These are phyloP conservation scores for Paraphaeosphaeria sporulosa DNA, from an alignment of 2,329 filamentous ascomycete species.

Conservation along the genomic window DNA sequence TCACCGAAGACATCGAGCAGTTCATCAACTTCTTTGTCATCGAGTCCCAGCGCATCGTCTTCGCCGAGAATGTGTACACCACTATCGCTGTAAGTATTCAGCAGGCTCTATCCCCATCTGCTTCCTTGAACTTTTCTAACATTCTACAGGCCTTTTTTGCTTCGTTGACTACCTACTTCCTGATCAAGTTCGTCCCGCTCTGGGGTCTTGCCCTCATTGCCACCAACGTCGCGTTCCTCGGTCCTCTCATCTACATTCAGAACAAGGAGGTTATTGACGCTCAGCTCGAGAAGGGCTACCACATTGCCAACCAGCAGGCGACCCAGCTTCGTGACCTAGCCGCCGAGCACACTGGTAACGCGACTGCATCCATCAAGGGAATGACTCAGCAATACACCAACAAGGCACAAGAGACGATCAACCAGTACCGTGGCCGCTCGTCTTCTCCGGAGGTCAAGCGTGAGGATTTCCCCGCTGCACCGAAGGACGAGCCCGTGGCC, in stretches of 20 bases:
- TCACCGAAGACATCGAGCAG: conserved; percentile 69
- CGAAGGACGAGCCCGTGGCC: conserved; percentile 29
- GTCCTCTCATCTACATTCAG: conserved; percentile 68
- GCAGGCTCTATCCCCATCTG: neutral
- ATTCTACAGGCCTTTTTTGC: conserved; percentile 63
- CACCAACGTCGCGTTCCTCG: conserved; percentile 64
- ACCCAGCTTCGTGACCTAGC: conserved; percentile 67
- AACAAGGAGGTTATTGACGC: conserved; percentile 71
- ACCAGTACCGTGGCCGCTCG: conserved; percentile 49
- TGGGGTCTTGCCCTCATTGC: conserved; percentile 69
- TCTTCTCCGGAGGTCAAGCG: conserved; percentile 48
- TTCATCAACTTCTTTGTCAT: conserved; percentile 74
- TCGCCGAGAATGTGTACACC: conserved; percentile 69
- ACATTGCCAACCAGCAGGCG: conserved; percentile 63
- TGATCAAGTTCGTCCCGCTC: conserved; percentile 71
- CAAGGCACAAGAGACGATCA: conserved; percentile 64
- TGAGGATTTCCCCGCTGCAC: conserved; percentile 41
- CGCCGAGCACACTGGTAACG: conserved; percentile 66
- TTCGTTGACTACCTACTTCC: conserved; percentile 67
- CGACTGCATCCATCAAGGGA: conserved; percentile 64
- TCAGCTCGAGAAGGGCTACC: conserved; percentile 63
- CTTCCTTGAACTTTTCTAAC: conserved; percentile 8
- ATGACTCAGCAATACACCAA: conserved; percentile 67
- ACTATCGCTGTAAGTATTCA: conserved; percentile 63
- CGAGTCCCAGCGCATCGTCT: conserved; percentile 71